phyloP scores from a whole-genome alignment of 2,329 filamentous ascomycete genomes.

The Neospermospora avenae region DNA sequence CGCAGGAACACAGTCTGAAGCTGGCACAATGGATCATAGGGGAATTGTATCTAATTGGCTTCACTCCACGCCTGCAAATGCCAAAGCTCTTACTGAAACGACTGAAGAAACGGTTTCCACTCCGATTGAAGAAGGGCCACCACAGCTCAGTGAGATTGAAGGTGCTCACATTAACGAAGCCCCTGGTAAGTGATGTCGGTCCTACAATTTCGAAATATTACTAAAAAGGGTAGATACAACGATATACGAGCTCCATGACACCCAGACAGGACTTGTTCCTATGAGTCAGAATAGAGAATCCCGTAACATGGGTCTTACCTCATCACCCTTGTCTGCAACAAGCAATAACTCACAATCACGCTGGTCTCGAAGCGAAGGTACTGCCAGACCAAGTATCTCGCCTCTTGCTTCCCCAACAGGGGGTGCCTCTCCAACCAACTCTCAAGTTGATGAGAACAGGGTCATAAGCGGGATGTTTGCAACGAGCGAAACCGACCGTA shows the following conservation, averaged over 20 bases:
- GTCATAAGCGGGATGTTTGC: slow-evolving; percentile 18
- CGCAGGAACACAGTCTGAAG: slow-evolving; percentile 23
- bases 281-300: slow-evolving; percentile 16
- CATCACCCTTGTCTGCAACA: slow-evolving; percentile 17
- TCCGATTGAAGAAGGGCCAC: slow-evolving; percentile 21
- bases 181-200: background rate
- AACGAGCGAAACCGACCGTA: slow-evolving; percentile 21
- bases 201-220: background rate
- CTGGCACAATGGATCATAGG: slow-evolving; percentile 27
- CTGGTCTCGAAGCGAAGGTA: slow-evolving; percentile 6
- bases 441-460: slow-evolving; percentile 4
- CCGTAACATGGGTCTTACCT: background rate
- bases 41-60: slow-evolving; percentile 31
- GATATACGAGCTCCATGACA: slow-evolving; percentile 26
- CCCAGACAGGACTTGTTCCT: slow-evolving; percentile 17
- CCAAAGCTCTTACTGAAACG: slow-evolving; percentile 32
- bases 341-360: slow-evolving; percentile 15
- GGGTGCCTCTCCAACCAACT: slow-evolving; percentile 18
- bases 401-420: slow-evolving; percentile 12
- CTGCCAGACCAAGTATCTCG: slow-evolving; percentile 12
- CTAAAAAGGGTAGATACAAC: slow-evolving; percentile 23
- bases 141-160: slow-evolving; percentile 28
- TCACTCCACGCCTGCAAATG: slow-evolving; percentile 18
- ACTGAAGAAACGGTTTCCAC: slow-evolving; percentile 27
- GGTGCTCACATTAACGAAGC: slow-evolving; percentile 35